Base-by-base conservation (phyloP, 176 grass and related monocot genomes). In the Oryza nivara region DNA sequence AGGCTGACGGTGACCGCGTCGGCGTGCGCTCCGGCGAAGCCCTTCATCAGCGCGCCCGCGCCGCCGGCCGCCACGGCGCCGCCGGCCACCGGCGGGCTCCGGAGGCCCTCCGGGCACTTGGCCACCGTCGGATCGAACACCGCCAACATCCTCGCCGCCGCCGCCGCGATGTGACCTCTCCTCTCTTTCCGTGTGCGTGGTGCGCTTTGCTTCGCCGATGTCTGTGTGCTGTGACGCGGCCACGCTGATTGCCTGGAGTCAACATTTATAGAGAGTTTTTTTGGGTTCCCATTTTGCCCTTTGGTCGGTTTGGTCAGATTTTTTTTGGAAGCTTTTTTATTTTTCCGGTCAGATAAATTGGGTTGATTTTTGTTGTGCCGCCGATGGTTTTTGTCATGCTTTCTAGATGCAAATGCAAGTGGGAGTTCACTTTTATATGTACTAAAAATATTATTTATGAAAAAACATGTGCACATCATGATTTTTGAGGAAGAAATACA, bases 61-160 rank as follows among this genome's bases (percentile, higher is more conserved):
- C 92, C 89, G 26, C 67, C 74, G 9, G 61, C 74, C 20, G 63
- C 81, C 14, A 9, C 82, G 0, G 12, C 69, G 20, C 56, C 80
- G 0, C 84, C 87, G 65, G 52, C 80, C 12, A 78, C 66, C 82
- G 88, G 65, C 17, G 92, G 95, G 79, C 90, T 89, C 78, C 91
- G 88, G 73, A 97, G 90, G 40, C 95, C 95, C 90, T 94, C 92
- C 47, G 95, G 95, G 76, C 90, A 81, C 92, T 91, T 94, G 54
- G 95, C 95, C 84, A 97, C 95, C 81, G 95, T 84, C 90, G 71
- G 88, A 88, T 91, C 90, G 88, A 97, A 97, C 63, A 94, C 75
- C 14, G 95, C 95, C 92, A 97, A 65, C 95, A 97, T 97, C 81
- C 81, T 91, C 80, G 71, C 35, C 80, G 75, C 48, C 65, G 75